Percentiles rank a stretch among this genome's conserved stretches.
phyloP scores from a whole-genome alignment of 345 rosid genomes.

The Lepidium didymum region DNA sequence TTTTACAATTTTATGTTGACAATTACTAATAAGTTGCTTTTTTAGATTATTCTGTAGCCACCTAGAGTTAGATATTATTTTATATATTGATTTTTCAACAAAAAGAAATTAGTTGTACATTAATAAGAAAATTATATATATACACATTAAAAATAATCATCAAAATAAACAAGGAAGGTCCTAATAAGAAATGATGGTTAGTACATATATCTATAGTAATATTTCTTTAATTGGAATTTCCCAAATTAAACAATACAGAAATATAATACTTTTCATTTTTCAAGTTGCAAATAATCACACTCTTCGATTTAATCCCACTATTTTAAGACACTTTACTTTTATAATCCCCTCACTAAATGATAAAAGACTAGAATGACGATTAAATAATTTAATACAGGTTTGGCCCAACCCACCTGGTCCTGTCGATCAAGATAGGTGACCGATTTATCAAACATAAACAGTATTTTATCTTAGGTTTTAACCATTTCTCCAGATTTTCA shows the following conservation, averaged over 20 bases:
- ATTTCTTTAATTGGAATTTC: background rate
- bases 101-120: too few relatives aligned
- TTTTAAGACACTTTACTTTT: background rate
- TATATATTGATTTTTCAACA: too few relatives aligned
- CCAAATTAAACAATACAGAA: background rate
- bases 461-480: background rate
- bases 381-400: background rate
- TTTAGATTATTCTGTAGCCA: too few relatives aligned
- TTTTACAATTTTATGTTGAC: too few relatives aligned
- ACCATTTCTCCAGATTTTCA: background rate
- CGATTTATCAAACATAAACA: background rate
- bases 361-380: background rate
- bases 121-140: too few relatives aligned
- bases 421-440: slow-evolving; percentile 2
- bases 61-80: too few relatives aligned
- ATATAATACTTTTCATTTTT: background rate
- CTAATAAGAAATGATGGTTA: background rate
- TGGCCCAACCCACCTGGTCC: slow-evolving; percentile 18
- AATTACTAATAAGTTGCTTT: too few relatives aligned
- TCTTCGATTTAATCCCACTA: slow-evolving; percentile 22
- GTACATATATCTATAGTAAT: background rate
- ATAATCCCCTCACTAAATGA: background rate
- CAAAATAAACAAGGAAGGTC: background rate
- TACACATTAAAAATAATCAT: too few relatives aligned
- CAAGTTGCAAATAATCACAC: background rate